These are phyloP conservation scores for Akanthomyces dipterigenus DNA, from an alignment of 2,329 filamentous ascomycete genomes.

Conservation along the genomic window DNA sequence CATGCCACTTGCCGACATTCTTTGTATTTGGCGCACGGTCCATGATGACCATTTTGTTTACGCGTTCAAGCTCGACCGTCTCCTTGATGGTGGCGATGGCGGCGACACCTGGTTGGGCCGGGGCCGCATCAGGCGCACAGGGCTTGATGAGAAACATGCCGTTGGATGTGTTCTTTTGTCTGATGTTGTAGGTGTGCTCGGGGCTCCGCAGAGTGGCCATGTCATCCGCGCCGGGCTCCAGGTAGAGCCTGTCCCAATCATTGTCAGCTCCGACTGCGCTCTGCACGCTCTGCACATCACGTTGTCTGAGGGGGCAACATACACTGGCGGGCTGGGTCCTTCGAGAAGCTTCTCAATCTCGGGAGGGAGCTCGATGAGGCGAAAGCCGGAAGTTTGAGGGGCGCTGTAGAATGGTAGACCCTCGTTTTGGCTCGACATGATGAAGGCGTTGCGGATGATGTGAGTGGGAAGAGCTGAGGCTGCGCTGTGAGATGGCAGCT, in stretches of 20 bases:
- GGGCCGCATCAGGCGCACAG: constrained; percentile 7
- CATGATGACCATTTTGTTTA: constrained; percentile 41
- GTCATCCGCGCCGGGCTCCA: constrained; percentile 40
- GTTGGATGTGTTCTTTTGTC: constrained; percentile 63
- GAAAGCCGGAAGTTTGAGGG: constrained; percentile 45
- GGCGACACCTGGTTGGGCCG: constrained; percentile 32
- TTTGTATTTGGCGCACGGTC: constrained; percentile 20
- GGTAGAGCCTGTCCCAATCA: constrained; percentile 32
- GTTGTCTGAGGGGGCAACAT: constrained; percentile 20
- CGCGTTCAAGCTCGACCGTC: constrained; percentile 51
- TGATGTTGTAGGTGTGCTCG: constrained; percentile 49
- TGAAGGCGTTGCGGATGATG: background rate
- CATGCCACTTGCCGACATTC: constrained; percentile 51
- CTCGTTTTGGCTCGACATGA: constrained; percentile 41
- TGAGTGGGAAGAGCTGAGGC: background rate
- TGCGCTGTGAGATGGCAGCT: background rate
- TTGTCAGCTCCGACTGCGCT: background rate
- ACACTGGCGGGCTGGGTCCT: constrained; percentile 47
- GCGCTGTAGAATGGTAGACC: constrained; percentile 45
- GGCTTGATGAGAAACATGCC: constrained; percentile 51
- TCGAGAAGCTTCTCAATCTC: constrained; percentile 51
- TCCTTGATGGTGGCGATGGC: constrained; percentile 53
- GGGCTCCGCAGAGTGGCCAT: constrained; percentile 46
- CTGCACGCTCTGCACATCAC: too few relatives aligned
- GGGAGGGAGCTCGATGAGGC: constrained; percentile 55